Evolutionary conservation across 257 asterid genomes (phyloP), one percentile per base, ranked within the genome.

Genomic region (Fraxinus anomala): DNA sequence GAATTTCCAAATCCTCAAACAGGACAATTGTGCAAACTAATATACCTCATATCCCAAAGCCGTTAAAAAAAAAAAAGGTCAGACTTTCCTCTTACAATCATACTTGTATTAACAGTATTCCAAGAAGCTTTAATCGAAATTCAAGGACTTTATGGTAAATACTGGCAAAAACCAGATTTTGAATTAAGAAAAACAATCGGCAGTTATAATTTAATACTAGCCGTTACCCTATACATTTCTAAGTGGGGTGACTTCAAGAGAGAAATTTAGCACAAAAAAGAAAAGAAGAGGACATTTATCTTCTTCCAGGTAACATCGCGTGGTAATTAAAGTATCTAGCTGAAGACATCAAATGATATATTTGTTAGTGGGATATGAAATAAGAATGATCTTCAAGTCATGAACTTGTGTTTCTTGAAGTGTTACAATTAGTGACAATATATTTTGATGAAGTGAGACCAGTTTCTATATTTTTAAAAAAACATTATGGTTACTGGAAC

Each of bases 401-500:
- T 12, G 2, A 61, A 13, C 30, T 0, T 61, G 14, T 61, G 8
- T 63, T 63, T 63, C 69, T 63, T 63, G 17, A 23, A 63, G 33
- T 63, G 67, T 23, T 6, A 30, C 30, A 63, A 63, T 63, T 26
- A 24, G 36, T 63, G 16, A 11, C 67, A 59, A 59, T 6, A 21
- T 59, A 59, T 59, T 59, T 59, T 59, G 67, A 59, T 5, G 67
- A 59, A 59, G 28, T 59, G 67, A 59, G 8, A 21, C 66, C 3
- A 19, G 66, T 56, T n/a, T 56, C 26, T 19, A 56, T 59, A 54
- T 8, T 56, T 26, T 59, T 12, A 59, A 59, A 23, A 21, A 23
- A 66, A 77, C 73, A 31, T 67, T 69, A 70, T 39, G 76, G 80
- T 72, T 65, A 76, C 79, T 30, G 47, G 69, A 56, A 47, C 39